Evolutionary conservation across 2,329 filamentous ascomycete species (phyloP), one percentile per base, ranked within the genome.

Genomic region (Clonostachys rosea): DNA sequence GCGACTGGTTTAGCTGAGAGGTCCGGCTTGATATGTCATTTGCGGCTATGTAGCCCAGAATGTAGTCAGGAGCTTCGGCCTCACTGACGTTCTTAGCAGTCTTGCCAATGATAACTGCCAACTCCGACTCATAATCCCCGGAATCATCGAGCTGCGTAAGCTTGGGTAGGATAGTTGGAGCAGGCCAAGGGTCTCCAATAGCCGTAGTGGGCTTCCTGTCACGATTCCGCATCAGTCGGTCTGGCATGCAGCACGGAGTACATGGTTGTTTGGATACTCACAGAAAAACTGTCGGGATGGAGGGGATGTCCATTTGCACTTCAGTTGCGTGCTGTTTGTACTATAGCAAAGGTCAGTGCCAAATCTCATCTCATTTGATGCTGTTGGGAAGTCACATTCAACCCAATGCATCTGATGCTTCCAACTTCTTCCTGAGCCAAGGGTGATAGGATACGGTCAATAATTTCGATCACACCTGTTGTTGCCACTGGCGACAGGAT

Each of bases 1-100:
- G 78, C 43, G 66, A 68, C 58, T 77, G 72, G 18, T 69, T 66
- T 54, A 75, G 69, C 64, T 84, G 81, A 45, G 69, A 70, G 44
- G 76, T 74, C 5, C 81, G 74, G 50, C 75, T 78, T 3, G 79
- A 83, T 7, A 86, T 74, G 56, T 86, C 82, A 62, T 86, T 86
- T 55, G 74, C 73, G 18, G 74, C 73, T 1, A 79, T 83, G 59
- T 86, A 86, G 33, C 83, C 82, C 3, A 86, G 73, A 5, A 86
- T 71, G 54, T 84, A 82, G 52, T 76, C 70, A 44, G 80, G 57
- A 6, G 80, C 79, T 30, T 83, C 72, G 1, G 66, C 69, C 53
- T 81, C 78, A 42, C 69, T 64, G 10, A 83, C 77, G 52, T 84
- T 79, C 68, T 71, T 60, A 62, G 69, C 66, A 12, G 66, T 59